phyloP scores from a whole-genome alignment of 2,329 filamentous ascomycete species.

The Acarospora socialis region DNA sequence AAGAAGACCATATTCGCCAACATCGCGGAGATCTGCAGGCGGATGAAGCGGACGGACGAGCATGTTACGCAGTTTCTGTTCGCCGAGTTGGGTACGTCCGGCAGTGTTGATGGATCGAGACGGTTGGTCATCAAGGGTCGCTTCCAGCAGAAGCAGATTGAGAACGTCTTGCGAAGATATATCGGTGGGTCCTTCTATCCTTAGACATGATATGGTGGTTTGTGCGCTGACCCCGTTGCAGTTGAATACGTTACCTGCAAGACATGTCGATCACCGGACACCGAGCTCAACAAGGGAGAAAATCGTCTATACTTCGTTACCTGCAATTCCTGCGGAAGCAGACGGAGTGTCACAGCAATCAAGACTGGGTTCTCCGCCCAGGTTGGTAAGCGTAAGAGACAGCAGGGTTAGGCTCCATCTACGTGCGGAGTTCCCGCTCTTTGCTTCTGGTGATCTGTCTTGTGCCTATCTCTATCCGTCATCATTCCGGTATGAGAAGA shows the following conservation, averaged over 20 bases:
- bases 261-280: conserved; percentile 89
- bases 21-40: conserved; percentile 95
- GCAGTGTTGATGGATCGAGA: conserved; percentile 84
- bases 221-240: conserved; percentile 25
- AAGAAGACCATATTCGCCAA: conserved; percentile 99
- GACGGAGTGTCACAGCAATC: conserved; percentile 89
- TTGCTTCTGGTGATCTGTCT: too few relatives aligned
- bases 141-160: conserved; percentile 99
- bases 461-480: too few relatives aligned
- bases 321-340: conserved; percentile 73
- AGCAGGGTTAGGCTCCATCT: conserved; percentile 51
- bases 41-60: conserved; percentile 98
- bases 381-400: conserved; percentile 96
- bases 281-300: conserved; percentile 95
- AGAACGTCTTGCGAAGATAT: conserved; percentile 90
- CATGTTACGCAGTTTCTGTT: conserved; percentile 96
- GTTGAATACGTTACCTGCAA: conserved; percentile 99
- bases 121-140: conserved; percentile 97
- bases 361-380: conserved; percentile 99
- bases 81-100: conserved; percentile 92
- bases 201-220: conserved; percentile 5
- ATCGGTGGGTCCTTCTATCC: conserved; percentile 50
- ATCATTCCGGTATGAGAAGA: too few relatives aligned
- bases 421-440: neutral
- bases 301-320: conserved; percentile 99